Evolutionary conservation across 768 basidiomycete genomes (phyloP), one percentile per base, ranked within the genome.

Genomic region (Dendrothele bispora): DNA sequence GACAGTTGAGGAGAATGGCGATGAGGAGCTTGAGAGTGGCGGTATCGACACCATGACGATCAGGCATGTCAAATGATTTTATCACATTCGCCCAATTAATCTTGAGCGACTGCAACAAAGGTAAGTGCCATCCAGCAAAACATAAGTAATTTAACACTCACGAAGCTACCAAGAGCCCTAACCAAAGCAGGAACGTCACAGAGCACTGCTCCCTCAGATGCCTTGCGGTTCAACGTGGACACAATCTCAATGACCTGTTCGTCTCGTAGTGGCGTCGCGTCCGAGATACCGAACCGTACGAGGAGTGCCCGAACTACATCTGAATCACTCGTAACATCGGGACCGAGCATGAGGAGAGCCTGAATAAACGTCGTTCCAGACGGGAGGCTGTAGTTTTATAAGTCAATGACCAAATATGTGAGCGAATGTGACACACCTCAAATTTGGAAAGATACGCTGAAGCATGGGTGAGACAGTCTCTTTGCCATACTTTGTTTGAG

Each of bases 11-110:
- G 18, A 98, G 82, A 46, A 98, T 84, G 50, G 91, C 86, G 42
- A 95, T 90, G 57, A 98, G 69, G 41, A 97, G 78, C 58, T 95
- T 93, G 55, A 98, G 68, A 1, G 91, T 91, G 26, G 89, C 85
- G 3, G 91, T 94, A 62, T 95, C 92, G 12, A 93, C 88, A 5
- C 88, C 88, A 51, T 84, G 82, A 38, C 91, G 82, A 62, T 90
- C 85, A 5, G 86, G 75, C 66, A 83, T 78, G 72, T 98, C 95
- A 59, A 95, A 95, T 3, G 88, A 80, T 53, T 83, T 82, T 61
- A 98, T 84, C 52, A 92, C 82, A 48, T 73, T 80, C 26, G 91
- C 75, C 91, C 92, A 95, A 58, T 89, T 80, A 45, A 95, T 65
- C 24, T 73, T 70, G 42, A 75, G 76, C 55, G 80, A 78, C 90